These are phyloP conservation scores for Hansenula sp. DNA, from an alignment of 1,139 yeast genomes.

Conservation along the genomic window DNA sequence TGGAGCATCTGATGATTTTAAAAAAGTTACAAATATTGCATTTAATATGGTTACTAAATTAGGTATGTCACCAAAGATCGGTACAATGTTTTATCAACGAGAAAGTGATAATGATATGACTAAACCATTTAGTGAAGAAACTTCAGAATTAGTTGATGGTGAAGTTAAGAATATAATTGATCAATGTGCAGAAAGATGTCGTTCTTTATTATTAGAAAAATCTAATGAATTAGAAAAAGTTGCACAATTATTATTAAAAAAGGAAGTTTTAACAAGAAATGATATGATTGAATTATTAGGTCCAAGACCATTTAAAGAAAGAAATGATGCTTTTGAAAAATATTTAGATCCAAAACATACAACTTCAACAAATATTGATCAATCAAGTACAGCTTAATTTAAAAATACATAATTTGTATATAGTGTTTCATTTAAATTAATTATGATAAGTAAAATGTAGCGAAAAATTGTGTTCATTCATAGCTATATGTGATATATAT, in stretches of 20 bases:
- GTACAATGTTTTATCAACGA: slow-evolving; percentile 57
- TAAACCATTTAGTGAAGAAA: slow-evolving; percentile 88
- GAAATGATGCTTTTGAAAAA: slow-evolving; percentile 88
- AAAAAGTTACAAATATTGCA: slow-evolving; percentile 94
- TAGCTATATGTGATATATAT: too few relatives aligned
- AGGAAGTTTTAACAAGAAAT: slow-evolving; percentile 85
- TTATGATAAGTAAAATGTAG: too few relatives aligned
- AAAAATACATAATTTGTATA: too few relatives aligned
- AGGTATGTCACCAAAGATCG: slow-evolving; percentile 87
- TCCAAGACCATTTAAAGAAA: slow-evolving; percentile 82
- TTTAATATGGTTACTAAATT: slow-evolving; percentile 85
- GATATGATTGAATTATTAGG: slow-evolving; percentile 89
- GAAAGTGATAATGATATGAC: slow-evolving; percentile 59
- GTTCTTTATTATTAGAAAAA: slow-evolving; percentile 62
- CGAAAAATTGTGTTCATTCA: too few relatives aligned
- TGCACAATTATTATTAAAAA: slow-evolving; percentile 77
- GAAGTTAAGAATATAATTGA: slow-evolving; percentile 81
- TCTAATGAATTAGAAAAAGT: slow-evolving; percentile 72
- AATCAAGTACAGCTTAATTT: too few relatives aligned
- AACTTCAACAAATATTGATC: neutral
- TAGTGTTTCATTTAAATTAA: too few relatives aligned
- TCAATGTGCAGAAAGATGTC: slow-evolving; percentile 74
- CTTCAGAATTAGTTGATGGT: slow-evolving; percentile 72
- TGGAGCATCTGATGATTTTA: slow-evolving; percentile 95
- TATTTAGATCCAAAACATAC: slow-evolving; percentile 36